phyloP scores from a whole-genome alignment of 441 rosid genomes.

The Croton setiger region DNA sequence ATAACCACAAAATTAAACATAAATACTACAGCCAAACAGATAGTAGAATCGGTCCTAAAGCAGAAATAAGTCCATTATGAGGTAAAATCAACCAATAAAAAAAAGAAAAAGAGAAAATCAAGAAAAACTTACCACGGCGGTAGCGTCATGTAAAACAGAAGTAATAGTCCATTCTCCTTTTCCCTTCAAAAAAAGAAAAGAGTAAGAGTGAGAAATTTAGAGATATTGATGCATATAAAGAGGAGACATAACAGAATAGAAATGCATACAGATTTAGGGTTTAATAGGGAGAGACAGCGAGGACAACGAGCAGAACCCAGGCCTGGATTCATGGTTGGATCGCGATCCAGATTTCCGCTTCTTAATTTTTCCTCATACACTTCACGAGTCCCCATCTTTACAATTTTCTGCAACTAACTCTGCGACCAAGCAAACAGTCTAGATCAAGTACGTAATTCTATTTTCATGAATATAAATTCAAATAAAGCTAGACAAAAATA shows the following conservation, averaged over 20 bases:
- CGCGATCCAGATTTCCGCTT: constrained; percentile 62
- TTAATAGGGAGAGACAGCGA: constrained; percentile 84
- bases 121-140: constrained; percentile 64
- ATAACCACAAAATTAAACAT: too few relatives aligned
- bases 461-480: too few relatives aligned
- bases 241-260: background rate
- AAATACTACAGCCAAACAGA: too few relatives aligned
- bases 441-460: too few relatives aligned
- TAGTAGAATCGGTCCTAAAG: too few relatives aligned
- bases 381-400: constrained; percentile 71
- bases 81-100: too few relatives aligned
- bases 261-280: constrained; percentile 48
- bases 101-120: background rate
- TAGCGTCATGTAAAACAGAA: constrained; percentile 75
- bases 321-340: constrained; percentile 88
- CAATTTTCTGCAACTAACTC: too few relatives aligned
- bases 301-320: constrained; percentile 90
- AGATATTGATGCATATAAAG: background rate
- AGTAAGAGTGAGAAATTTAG: background rate
- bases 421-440: too few relatives aligned
- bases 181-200: constrained; percentile 44
- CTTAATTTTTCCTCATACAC: constrained; percentile 87
- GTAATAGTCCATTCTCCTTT: constrained; percentile 78
- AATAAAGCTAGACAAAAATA: too few relatives aligned
- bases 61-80: too few relatives aligned